phyloP scores from a whole-genome alignment of 148 eudicot species.

The Polygonum maritimum region DNA sequence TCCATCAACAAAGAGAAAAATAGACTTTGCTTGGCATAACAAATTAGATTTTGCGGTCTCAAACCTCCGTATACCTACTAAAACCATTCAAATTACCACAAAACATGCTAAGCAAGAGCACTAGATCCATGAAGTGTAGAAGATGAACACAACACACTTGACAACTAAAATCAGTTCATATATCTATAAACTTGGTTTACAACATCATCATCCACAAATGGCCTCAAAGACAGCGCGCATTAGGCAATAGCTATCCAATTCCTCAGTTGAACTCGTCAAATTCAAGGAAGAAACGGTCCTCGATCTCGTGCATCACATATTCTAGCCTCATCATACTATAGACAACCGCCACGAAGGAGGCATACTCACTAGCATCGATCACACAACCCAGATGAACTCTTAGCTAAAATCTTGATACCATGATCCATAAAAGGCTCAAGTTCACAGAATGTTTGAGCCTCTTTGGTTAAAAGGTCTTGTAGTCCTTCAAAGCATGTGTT shows the following conservation, averaged over 20 bases:
- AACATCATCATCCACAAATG: conserved; percentile 52
- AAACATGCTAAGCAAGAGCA: no score
- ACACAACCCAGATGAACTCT: conserved; percentile 7
- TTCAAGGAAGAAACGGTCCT: conserved; percentile 43
- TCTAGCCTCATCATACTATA: conserved; percentile 50
- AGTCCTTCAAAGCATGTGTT: conserved; percentile 41
- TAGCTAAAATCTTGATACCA: conserved; percentile 14
- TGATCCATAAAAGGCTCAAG: conserved; percentile 47
- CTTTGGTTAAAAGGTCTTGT: conserved; percentile 25
- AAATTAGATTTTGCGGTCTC: no score
- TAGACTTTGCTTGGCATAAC: no score
- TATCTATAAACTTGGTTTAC: conserved; percentile 44
- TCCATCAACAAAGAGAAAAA: no score
- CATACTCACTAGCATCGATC: conserved; percentile 13
- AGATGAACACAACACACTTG: background rate
- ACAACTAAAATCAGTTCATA: conserved; percentile 17
- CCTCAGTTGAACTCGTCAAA: conserved; percentile 37
- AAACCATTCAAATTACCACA: no score
- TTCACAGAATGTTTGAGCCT: conserved; percentile 25
- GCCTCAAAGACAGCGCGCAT: conserved; percentile 86
- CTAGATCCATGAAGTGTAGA: no score
- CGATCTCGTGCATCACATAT: conserved; percentile 49
- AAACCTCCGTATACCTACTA: no score
- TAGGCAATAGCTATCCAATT: conserved; percentile 54
- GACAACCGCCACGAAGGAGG: conserved; percentile 27